Base-by-base conservation (phyloP, 768 basidiomycete genomes). In the Boletus tomentosulus region DNA sequence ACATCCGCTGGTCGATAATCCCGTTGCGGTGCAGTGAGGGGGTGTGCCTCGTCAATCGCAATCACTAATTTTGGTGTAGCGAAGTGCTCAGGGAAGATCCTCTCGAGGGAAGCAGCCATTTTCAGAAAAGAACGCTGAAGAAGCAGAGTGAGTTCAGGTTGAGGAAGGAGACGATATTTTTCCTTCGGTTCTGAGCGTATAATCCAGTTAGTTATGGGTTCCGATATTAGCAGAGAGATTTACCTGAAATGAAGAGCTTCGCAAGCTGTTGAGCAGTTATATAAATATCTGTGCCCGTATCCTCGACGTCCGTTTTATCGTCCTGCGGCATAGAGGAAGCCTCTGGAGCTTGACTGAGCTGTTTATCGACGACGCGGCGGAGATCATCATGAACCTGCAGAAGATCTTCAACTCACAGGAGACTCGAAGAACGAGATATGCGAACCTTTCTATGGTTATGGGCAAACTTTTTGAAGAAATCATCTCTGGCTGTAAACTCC, bases 21-120 rank as follows among this genome's bases (percentile, higher is more conserved):
- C 6, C 12, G 5, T n/a, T 28, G 1, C 31, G 9, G 30, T 9
- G 12, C 6, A 2, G 50, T 45, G 6, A 62, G 46, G 0, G 48
- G 12, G 15, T 62, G 54, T 12, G 57, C 57, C 3, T 60, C 54
- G 19, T 62, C 60, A 6, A 62, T 1, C 2, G 60, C 60, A 16
- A 62, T 62, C 19, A 62, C 37, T 38, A 62, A 13, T 39, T 46
- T 55, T 1, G 53, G 51, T 2, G 0, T 5, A 16, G 44, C 2
- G 0, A 43, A 16, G 4, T 31, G 1, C 6, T 33, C 34, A 0
- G 43, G 0, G 3, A 59, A 48, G 2, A 35, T 43, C 30, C 10
- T 5, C 8, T 34, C 7, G 9, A 27, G 25, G 13, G 39, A 9
- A 2, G 47, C 22, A n/a, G 22, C n/a, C 39, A 41, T 24, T 27